Evolutionary conservation across 306 rosid genomes (phyloP).

Genomic region (Quercus parvula): DNA sequence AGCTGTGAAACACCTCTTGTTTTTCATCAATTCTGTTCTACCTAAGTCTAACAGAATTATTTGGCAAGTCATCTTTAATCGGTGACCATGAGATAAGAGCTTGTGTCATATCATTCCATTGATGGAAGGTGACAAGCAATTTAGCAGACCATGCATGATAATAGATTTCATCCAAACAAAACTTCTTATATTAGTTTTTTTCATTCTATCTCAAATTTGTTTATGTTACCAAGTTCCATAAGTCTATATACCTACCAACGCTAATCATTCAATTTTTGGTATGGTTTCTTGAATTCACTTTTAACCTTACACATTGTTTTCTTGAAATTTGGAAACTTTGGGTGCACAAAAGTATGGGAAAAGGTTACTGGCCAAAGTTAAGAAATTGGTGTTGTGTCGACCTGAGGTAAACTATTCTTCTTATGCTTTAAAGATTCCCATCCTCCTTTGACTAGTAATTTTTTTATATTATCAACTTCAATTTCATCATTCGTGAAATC

Average conservation of each 20-base stretch:
- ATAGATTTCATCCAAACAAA: neutral
- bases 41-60: neutral
- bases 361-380: constrained; percentile 49
- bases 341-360: constrained; percentile 35
- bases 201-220: neutral
- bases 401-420: constrained; percentile 52
- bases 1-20: neutral
- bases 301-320: neutral
- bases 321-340: neutral
- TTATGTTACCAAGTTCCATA: neutral
- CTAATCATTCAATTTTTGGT: neutral
- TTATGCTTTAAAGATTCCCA: neutral
- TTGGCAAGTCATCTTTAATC: neutral
- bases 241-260: neutral
- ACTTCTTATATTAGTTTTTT: neutral
- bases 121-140: no score
- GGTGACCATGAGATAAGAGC: neutral
- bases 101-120: no score
- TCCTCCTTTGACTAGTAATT: neutral
- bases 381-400: constrained; percentile 52
- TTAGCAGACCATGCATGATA: neutral
- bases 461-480: neutral
- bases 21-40: no score
- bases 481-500: neutral
- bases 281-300: neutral